Conservation (phyloP, 2,329 filamentous ascomycete genomes). For the Diaporthe eres region DNA sequence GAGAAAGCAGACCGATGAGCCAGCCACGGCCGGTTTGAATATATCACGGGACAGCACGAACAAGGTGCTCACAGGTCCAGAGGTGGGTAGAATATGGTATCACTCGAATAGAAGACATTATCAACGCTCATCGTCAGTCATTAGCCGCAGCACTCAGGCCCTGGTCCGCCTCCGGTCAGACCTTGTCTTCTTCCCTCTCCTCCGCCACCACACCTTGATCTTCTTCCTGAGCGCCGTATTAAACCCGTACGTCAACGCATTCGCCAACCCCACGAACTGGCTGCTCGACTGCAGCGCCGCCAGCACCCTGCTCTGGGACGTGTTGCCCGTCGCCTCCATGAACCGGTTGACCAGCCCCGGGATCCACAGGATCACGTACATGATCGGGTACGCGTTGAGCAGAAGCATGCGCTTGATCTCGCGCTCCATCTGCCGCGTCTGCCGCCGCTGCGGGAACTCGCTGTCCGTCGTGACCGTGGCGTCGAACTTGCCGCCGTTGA, state of each 20-base stretch:
- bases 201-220: slow-evolving; percentile 32
- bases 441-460: slow-evolving; percentile 43
- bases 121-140: slow-evolving; percentile 29
- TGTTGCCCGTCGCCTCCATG: slow-evolving; percentile 47
- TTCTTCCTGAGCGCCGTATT: slow-evolving; percentile 49
- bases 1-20: not conserved
- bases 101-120: slow-evolving; percentile 30
- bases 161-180: not conserved
- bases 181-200: not conserved
- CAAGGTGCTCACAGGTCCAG: too few species aligned
- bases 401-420: slow-evolving; percentile 52
- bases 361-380: slow-evolving; percentile 56
- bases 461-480: slow-evolving; percentile 16
- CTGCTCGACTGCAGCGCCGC: slow-evolving; percentile 52
- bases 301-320: slow-evolving; percentile 23
- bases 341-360: slow-evolving; percentile 54
- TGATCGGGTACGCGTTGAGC: slow-evolving; percentile 55
- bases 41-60: not conserved
- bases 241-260: slow-evolving; percentile 56
- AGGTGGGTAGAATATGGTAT: slow-evolving; percentile 11
- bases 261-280: slow-evolving; percentile 55
- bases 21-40: not conserved
- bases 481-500: slow-evolving; percentile 38
- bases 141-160: slow-evolving; percentile 10
- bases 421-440: slow-evolving; percentile 44